Conservation (phyloP, 2,329 filamentous ascomycete species). For the Onygenales sp. region DNA sequence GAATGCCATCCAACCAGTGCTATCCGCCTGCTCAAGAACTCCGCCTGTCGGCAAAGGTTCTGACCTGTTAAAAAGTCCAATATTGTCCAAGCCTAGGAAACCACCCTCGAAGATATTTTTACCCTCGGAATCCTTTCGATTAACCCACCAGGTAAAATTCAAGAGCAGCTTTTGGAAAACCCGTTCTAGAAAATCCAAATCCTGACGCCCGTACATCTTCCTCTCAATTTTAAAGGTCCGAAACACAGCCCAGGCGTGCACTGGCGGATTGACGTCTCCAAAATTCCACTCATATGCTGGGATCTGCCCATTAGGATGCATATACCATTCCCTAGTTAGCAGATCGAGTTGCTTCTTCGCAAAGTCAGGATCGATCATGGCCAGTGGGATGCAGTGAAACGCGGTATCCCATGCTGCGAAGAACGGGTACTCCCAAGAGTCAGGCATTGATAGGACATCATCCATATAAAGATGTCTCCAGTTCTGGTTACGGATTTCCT, state of each 20-base stretch:
- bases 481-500: constrained; percentile 71
- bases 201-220: constrained; percentile 90
- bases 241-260: constrained; percentile 94
- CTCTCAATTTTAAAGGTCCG: constrained; percentile 96
- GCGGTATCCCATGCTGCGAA: constrained; percentile 96
- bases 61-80: constrained; percentile 93
- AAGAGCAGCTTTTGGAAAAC: constrained; percentile 93
- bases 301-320: constrained; percentile 92
- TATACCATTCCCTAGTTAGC: constrained; percentile 97
- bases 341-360: constrained; percentile 96
- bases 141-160: constrained; percentile 99
- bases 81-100: constrained; percentile 92
- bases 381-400: constrained; percentile 90
- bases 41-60: constrained; percentile 90
- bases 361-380: constrained; percentile 96
- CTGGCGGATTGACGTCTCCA: constrained; percentile 90
- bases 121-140: constrained; percentile 85
- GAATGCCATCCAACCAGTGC: constrained; percentile 98
- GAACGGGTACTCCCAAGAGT: constrained; percentile 98
- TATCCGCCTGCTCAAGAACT: constrained; percentile 90
- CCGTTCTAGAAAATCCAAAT: constrained; percentile 88
- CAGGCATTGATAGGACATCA: constrained; percentile 93
- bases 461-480: constrained; percentile 96
- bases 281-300: constrained; percentile 97
- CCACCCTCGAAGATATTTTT: constrained; percentile 98